Evolutionary conservation across 2,329 filamentous ascomycete species (phyloP).

Genomic region (Diaporthe destruens): DNA sequence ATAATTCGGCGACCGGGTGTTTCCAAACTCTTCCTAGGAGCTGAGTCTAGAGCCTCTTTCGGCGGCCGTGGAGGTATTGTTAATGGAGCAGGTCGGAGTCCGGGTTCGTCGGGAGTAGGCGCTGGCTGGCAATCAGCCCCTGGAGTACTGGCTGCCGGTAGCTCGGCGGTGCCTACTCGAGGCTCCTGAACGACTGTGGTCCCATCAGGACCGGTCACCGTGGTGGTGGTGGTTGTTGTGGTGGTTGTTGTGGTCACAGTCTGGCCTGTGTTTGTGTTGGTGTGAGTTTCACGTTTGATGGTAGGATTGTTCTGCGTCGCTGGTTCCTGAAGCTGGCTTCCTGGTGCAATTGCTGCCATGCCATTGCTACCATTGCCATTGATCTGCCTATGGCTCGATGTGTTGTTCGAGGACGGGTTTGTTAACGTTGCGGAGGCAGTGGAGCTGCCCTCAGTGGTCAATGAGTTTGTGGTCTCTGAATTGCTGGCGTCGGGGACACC

Average conservation of each 20-base stretch:
- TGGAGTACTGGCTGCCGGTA: constrained; percentile 7
- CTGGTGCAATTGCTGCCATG: not conserved
- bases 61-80: constrained; percentile 8
- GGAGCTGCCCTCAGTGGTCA: constrained; percentile 10
- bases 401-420: constrained; percentile 19
- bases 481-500: not conserved
- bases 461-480: constrained; percentile 2
- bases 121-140: constrained; percentile 1
- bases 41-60: not conserved
- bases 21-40: constrained; percentile 12
- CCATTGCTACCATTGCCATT: not conserved
- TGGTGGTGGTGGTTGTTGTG: constrained; percentile 7
- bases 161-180: constrained; percentile 4
- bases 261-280: constrained; percentile 26
- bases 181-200: constrained; percentile 22
- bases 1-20: constrained; percentile 20
- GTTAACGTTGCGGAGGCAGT: constrained; percentile 11
- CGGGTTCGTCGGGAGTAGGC: not conserved
- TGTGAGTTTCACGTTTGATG: constrained; percentile 32
- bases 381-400: not conserved
- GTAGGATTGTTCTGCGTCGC: not conserved
- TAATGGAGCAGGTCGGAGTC: constrained; percentile 12
- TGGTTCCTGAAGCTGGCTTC: constrained; percentile 1
- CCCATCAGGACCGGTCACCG: not conserved
- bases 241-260: constrained; percentile 22